These are phyloP conservation scores for Pythium chondricola DNA, from an alignment of 352 stramenopile genomes.

Conservation along the genomic window DNA sequence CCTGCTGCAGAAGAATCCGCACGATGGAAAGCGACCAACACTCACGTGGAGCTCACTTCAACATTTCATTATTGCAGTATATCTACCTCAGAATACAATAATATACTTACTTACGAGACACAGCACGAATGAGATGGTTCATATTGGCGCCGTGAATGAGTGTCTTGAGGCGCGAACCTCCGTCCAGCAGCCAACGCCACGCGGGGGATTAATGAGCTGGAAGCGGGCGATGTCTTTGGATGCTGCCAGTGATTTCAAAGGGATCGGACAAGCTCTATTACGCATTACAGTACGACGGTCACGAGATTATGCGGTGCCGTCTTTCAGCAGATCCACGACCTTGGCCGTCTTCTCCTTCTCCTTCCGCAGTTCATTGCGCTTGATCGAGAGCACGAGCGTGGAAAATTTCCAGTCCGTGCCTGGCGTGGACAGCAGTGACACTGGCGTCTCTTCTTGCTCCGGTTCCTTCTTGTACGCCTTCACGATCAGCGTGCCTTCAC, in stretches of 20 bases:
- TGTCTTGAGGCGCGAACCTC: too few relatives aligned
- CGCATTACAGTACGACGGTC: too few relatives aligned
- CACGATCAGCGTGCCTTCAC: slow-evolving; percentile 63
- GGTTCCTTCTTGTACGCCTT: slow-evolving; percentile 58
- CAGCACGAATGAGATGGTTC: too few relatives aligned
- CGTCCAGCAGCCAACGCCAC: too few relatives aligned
- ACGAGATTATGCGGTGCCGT: too few relatives aligned
- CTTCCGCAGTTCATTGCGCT: slow-evolving; percentile 51
- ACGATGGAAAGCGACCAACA: slow-evolving; percentile 12
- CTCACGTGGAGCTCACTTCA: slow-evolving; percentile 8
- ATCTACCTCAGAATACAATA: too few relatives aligned
- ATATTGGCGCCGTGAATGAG: too few relatives aligned
- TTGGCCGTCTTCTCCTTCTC: slow-evolving; percentile 54
- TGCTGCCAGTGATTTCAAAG: too few relatives aligned
- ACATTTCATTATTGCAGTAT: background rate
- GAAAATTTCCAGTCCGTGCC: slow-evolving; percentile 75
- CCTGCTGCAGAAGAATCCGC: slow-evolving; percentile 9
- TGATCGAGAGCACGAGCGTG: slow-evolving; percentile 55
- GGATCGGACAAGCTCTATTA: too few relatives aligned
- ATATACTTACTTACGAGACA: too few relatives aligned
- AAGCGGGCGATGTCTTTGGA: too few relatives aligned
- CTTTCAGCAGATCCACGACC: slow-evolving; percentile 62
- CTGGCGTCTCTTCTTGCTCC: slow-evolving; percentile 9
- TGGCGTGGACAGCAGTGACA: slow-evolving; percentile 38
- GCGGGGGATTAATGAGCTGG: too few relatives aligned